phyloP scores from a whole-genome alignment of 176 grass and related monocot genomes.

The Musa schizocarpa region DNA sequence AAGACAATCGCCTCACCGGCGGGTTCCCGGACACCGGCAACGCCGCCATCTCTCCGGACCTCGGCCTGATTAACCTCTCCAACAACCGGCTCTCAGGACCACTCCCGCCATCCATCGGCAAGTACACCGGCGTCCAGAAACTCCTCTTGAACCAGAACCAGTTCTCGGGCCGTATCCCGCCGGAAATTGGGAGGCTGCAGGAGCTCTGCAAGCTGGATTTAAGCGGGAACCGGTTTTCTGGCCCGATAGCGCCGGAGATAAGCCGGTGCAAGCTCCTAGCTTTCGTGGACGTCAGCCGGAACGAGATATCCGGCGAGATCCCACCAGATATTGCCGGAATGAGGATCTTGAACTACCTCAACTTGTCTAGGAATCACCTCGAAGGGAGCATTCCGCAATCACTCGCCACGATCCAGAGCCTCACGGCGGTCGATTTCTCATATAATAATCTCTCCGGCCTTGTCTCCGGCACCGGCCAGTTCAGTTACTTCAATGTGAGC shows the following conservation, averaged over 20 bases:
- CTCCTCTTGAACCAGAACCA: constrained; percentile 20
- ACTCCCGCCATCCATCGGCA: constrained; percentile 20
- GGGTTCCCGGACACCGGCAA: neutral
- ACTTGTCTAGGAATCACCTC: constrained; percentile 20
- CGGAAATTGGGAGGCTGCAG: constrained; percentile 13
- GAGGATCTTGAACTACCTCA: constrained; percentile 13
- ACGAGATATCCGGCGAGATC: constrained; percentile 27
- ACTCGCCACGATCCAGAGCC: constrained; percentile 15
- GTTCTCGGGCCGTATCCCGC: constrained; percentile 23
- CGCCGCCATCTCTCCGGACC: neutral
- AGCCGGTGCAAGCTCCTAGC: constrained; percentile 4
- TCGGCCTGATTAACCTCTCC: constrained; percentile 3
- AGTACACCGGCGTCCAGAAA: constrained; percentile 10
- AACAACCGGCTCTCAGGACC: constrained; percentile 17
- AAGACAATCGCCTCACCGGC: constrained; percentile 5
- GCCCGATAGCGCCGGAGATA: constrained; percentile 15
- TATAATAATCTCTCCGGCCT: constrained; percentile 52
- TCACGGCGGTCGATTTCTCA: constrained; percentile 38
- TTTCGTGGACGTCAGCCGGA: constrained; percentile 11
- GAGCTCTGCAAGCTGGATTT: constrained; percentile 15
- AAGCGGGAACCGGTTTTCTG: constrained; percentile 19
- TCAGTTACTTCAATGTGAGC: constrained; percentile 85
- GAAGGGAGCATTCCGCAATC: constrained; percentile 18
- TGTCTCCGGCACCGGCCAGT: constrained; percentile 63
- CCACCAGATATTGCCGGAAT: constrained; percentile 21